A percentile compares a stretch with the other conserved stretches of the same genome.
These are phyloP conservation scores for Neurospora intermedia DNA, from an alignment of 495 filamentous ascomycete genomes.

Conservation along the genomic window DNA sequence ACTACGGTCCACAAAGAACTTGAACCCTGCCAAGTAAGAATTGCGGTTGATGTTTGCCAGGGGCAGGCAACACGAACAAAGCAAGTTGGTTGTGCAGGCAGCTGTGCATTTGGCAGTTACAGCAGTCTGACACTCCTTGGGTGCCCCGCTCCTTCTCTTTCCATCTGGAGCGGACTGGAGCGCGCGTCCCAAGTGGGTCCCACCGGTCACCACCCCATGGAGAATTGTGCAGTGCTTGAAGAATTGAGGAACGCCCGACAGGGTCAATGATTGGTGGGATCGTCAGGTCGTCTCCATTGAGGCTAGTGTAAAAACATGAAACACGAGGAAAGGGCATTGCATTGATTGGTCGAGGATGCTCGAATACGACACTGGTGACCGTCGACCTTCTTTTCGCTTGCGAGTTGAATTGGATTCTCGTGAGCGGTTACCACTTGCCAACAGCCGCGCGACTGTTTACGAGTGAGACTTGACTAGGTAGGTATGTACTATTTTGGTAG, in stretches of 20 bases:
- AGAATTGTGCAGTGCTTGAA: background rate
- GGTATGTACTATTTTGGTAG: background rate
- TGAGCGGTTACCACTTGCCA: background rate
- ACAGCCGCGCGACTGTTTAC: constrained; percentile 2
- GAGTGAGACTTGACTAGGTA: background rate
- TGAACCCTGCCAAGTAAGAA: background rate
- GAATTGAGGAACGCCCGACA: background rate
- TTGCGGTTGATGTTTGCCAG: background rate
- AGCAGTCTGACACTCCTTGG: background rate
- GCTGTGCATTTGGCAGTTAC: background rate
- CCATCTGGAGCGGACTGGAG: background rate
- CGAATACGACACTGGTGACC: background rate
- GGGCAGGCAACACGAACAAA: background rate
- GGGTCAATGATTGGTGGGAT: background rate
- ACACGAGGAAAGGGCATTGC: background rate
- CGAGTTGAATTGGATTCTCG: background rate
- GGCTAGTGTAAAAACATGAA: background rate
- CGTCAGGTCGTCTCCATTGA: background rate
- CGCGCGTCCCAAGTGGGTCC: background rate
- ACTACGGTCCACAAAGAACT: background rate
- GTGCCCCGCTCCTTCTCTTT: background rate
- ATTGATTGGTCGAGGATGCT: background rate
- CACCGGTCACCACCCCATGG: no score
- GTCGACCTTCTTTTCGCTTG: background rate
- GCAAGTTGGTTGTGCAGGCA: background rate